phyloP scores from a whole-genome alignment of 2,329 filamentous ascomycete species.

The Colletotrichum sp. region DNA sequence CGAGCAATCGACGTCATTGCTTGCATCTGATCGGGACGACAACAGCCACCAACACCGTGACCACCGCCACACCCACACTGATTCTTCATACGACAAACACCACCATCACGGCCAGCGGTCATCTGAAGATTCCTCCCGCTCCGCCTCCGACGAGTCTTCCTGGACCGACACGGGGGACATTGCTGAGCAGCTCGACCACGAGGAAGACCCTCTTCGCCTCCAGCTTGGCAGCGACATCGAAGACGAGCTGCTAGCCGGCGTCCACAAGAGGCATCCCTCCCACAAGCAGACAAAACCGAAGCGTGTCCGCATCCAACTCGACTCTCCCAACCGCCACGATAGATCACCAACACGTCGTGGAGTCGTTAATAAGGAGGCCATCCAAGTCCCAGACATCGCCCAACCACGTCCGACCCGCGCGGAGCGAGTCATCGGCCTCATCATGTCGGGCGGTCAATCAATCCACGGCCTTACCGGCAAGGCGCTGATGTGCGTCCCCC shows the following conservation, averaged over 20 bases:
- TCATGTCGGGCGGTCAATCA: conserved; percentile 85
- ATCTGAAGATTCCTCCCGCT: conserved; percentile 56
- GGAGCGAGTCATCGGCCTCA: conserved; percentile 75
- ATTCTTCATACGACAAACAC: conserved; percentile 43
- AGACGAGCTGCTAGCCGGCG: conserved; percentile 61
- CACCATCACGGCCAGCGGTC: conserved; percentile 55
- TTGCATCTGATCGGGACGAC: conserved; percentile 38
- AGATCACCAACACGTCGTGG: conserved; percentile 42
- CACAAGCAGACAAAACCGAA: conserved; percentile 53
- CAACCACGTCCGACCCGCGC: conserved; percentile 67
- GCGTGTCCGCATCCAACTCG: conserved; percentile 71
- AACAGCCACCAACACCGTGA: conserved; percentile 44
- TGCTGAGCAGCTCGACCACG: conserved; percentile 86
- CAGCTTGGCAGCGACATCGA: conserved; percentile 72
- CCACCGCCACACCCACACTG: conserved; percentile 43
- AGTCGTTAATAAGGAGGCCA: conserved; percentile 74
- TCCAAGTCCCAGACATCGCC: conserved; percentile 76
- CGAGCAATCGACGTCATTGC: conserved; percentile 50
- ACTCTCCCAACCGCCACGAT: conserved; percentile 42
- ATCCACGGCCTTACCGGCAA: conserved; percentile 95
- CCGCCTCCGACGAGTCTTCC: conserved; percentile 69
- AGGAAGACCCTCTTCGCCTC: conserved; percentile 81
- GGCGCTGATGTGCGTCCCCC: conserved; percentile 75
- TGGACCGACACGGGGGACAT: conserved; percentile 97
- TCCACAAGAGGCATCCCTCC: conserved; percentile 49